Evolutionary conservation across 768 basidiomycete species (phyloP).

Genomic region (Boletales sp.): DNA sequence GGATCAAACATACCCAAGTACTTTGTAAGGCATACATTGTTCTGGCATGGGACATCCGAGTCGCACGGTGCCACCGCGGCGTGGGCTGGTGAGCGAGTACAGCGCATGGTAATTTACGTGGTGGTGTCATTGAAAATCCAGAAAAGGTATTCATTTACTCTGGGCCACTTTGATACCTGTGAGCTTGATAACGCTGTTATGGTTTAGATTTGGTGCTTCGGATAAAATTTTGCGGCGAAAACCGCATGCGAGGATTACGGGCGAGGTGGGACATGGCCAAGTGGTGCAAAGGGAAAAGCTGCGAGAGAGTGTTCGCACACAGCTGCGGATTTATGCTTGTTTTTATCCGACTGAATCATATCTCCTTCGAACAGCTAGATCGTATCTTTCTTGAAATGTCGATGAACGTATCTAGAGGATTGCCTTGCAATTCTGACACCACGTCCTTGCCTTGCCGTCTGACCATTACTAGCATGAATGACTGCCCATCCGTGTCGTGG

Average conservation of each 20-base stretch:
- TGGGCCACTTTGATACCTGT: background rate
- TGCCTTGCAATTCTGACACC: too few relatives aligned
- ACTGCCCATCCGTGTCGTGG: too few relatives aligned
- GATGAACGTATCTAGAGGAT: too few relatives aligned
- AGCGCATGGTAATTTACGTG: constrained; percentile 73
- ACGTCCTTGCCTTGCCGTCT: too few relatives aligned
- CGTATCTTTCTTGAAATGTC: too few relatives aligned
- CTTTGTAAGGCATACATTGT: constrained; percentile 57
- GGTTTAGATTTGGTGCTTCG: constrained; percentile 49
- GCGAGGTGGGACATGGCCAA: constrained; percentile 39
- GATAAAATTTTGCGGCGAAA: constrained; percentile 86
- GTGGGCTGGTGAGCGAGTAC: constrained; percentile 69
- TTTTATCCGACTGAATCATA: too few relatives aligned
- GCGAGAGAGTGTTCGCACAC: too few relatives aligned
- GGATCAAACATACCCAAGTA: background rate
- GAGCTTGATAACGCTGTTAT: background rate
- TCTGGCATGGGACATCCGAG: constrained; percentile 13
- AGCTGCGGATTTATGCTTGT: too few relatives aligned
- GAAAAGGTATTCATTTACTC: constrained; percentile 22
- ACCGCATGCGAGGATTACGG: constrained; percentile 63
- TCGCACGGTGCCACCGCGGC: too few relatives aligned
- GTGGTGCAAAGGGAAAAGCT: constrained; percentile 12
- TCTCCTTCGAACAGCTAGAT: too few relatives aligned
- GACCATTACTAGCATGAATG: too few relatives aligned
- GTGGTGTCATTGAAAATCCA: constrained; percentile 52